Evolutionary conservation across 2,329 filamentous ascomycete genomes (phyloP).

Genomic region (Colletotrichum abscissum): DNA sequence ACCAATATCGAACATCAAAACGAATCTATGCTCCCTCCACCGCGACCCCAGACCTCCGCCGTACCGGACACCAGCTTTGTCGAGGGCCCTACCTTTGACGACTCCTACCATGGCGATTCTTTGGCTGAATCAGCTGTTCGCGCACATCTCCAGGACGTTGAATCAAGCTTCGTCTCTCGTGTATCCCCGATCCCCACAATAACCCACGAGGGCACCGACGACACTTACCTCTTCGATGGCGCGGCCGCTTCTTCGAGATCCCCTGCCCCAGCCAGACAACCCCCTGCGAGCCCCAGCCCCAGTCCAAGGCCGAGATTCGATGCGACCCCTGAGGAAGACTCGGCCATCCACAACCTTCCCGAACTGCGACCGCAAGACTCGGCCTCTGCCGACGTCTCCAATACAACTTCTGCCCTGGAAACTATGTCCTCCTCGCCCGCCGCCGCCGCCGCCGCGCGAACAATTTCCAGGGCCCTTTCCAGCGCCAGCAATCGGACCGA

Average conservation of each 20-base stretch:
- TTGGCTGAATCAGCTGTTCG: constrained; percentile 64
- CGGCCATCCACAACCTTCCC: constrained; percentile 14
- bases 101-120: constrained; percentile 56
- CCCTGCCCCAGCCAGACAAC: constrained; percentile 45
- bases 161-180: constrained; percentile 72
- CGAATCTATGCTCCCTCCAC: constrained; percentile 38
- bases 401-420: constrained; percentile 63
- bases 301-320: constrained; percentile 23
- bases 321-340: constrained; percentile 8
- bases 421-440: constrained; percentile 68
- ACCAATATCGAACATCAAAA: constrained; percentile 16
- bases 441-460: constrained; percentile 64
- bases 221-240: constrained; percentile 69
- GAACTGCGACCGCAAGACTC: constrained; percentile 37
- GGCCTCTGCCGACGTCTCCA: constrained; percentile 45
- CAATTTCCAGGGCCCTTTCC: constrained; percentile 63
- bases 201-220: constrained; percentile 61
- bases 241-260: constrained; percentile 46
- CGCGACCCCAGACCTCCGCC: constrained; percentile 31
- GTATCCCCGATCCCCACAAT: constrained; percentile 66
- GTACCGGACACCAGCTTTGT: constrained; percentile 54
- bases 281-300: constrained; percentile 33
- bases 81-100: constrained; percentile 52
- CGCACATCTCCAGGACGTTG: constrained; percentile 70
- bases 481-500: constrained; percentile 49